Conservation (phyloP, 75 land plant species). For the Azolla pinnata region DNA sequence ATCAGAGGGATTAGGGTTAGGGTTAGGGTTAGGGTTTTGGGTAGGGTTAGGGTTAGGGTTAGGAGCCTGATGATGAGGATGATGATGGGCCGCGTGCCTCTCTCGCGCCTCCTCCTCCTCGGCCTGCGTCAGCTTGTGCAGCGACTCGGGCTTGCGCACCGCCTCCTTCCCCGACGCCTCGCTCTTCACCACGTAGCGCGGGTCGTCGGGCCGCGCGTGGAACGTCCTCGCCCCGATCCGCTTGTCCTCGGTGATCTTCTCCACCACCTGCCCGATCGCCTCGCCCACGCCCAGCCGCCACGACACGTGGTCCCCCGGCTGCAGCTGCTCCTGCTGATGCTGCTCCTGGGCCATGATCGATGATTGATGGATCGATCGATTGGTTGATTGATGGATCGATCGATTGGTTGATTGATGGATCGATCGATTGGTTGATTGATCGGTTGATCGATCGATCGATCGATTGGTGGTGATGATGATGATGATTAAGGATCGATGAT, state of each 20-base stretch:
- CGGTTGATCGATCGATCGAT: no score
- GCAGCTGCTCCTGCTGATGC: constrained; percentile 8
- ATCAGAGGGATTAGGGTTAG: neutral
- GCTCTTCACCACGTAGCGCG: constrained; percentile 33
- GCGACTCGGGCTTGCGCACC: constrained; percentile 25
- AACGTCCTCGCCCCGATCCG: constrained; percentile 16
- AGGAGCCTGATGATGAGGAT: neutral
- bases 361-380: no score
- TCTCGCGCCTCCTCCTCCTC: neutral
- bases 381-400: no score
- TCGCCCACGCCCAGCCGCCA: constrained; percentile 31
- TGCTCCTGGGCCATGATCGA: constrained; percentile 5
- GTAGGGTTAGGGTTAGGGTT: no score
- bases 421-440: no score
- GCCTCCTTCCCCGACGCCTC: constrained; percentile 33
- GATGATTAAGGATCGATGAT: no score
- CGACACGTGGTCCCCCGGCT: constrained; percentile 29
- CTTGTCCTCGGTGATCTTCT: constrained; percentile 28
- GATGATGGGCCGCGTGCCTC: neutral
- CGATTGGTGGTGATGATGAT: no score
- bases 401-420: no score
- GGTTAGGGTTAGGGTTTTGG: no score
- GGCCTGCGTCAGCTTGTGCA: constrained; percentile 14
- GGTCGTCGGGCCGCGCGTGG: constrained; percentile 34
- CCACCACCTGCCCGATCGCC: constrained; percentile 31